A percentile compares a stretch with the other conserved stretches of the same genome.
These are phyloP conservation scores for Mrakia gelida DNA, from an alignment of 768 basidiomycete species.

Conservation along the genomic window DNA sequence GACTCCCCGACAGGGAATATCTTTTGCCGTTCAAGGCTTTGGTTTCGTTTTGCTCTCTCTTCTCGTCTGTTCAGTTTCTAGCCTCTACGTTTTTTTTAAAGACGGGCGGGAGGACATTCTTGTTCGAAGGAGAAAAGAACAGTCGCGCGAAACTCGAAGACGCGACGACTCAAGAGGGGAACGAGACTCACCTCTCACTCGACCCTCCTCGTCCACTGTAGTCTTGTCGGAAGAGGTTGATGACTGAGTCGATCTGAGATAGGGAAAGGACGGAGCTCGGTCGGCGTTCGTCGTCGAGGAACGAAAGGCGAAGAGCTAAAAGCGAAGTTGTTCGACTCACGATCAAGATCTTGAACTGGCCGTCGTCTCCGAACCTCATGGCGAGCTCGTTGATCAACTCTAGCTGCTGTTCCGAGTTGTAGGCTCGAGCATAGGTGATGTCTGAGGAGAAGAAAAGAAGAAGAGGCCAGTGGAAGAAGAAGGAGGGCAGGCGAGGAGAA, in stretches of 20 bases:
- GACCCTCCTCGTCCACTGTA: slow-evolving; percentile 30
- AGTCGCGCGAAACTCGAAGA: background rate
- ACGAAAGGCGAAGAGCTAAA: too few relatives aligned
- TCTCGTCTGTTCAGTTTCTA: too few relatives aligned
- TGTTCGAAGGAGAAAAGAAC: background rate
- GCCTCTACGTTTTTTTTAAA: too few relatives aligned
- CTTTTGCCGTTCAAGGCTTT: background rate
- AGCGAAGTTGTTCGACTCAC: too few relatives aligned
- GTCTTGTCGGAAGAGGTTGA: slow-evolving; percentile 32
- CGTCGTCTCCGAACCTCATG: slow-evolving; percentile 28
- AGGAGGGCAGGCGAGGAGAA: too few relatives aligned
- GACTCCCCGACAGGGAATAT: slow-evolving; percentile 1
- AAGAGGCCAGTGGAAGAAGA: background rate
- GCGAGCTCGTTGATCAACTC: slow-evolving; percentile 33
- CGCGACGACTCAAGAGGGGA: too few relatives aligned
- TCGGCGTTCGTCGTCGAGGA: too few relatives aligned
- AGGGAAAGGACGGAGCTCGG: too few relatives aligned
- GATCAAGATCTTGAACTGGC: slow-evolving; percentile 23
- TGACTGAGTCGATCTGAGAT: slow-evolving; percentile 31
- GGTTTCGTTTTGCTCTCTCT: too few relatives aligned
- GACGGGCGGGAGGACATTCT: too few relatives aligned
- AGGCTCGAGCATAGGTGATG: slow-evolving; percentile 23
- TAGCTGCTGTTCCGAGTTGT: slow-evolving; percentile 30
- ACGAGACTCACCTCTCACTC: slow-evolving; percentile 21
- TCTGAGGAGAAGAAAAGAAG: slow-evolving; percentile 7